These are phyloP conservation scores for Sugiyamaella japonica DNA, from an alignment of 1,139 yeast genomes.

Conservation along the genomic window DNA sequence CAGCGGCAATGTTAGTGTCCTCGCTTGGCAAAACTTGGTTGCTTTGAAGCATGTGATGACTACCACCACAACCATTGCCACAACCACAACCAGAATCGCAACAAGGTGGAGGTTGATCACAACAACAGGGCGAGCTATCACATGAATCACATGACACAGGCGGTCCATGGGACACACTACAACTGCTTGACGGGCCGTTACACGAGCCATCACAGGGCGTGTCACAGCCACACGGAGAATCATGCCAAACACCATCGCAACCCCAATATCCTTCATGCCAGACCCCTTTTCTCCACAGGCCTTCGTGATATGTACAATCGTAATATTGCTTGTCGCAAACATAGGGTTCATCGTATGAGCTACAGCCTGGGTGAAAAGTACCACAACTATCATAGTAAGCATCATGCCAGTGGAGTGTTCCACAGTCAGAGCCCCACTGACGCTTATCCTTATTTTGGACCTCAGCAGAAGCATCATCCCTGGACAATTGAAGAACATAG, in stretches of 20 bases:
- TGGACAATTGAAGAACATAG: slow-evolving; percentile 18
- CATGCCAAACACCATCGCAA: slow-evolving; percentile 11
- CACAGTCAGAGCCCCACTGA: not conserved
- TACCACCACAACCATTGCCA: slow-evolving; percentile 1
- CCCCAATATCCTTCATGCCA: slow-evolving; percentile 15
- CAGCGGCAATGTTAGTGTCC: not conserved
- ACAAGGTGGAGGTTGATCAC: not conserved
- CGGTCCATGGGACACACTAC: not conserved
- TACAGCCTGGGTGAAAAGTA: slow-evolving; percentile 1
- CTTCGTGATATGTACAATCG: slow-evolving; percentile 10
- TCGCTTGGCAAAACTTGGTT: not conserved
- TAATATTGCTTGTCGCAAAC: slow-evolving; percentile 12
- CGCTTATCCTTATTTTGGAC: slow-evolving; percentile 14
- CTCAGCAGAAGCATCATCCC: slow-evolving; percentile 17
- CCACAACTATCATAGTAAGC: slow-evolving; percentile 1
- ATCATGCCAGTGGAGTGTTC: slow-evolving; percentile 7
- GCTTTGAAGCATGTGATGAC: slow-evolving; percentile 1
- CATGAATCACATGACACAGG: not conserved
- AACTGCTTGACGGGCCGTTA: not conserved
- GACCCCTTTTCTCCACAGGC: slow-evolving; percentile 9
- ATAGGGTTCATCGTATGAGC: slow-evolving; percentile 10
- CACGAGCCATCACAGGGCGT: not conserved
- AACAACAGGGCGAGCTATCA: not conserved
- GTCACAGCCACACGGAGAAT: slow-evolving; percentile 4
- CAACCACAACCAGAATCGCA: not conserved